A percentile compares a stretch with the other conserved stretches of the same genome.
These are phyloP conservation scores for Cetraspora pellucida DNA, from an alignment of 192 early-diverging fungal genomes.

Conservation along the genomic window DNA sequence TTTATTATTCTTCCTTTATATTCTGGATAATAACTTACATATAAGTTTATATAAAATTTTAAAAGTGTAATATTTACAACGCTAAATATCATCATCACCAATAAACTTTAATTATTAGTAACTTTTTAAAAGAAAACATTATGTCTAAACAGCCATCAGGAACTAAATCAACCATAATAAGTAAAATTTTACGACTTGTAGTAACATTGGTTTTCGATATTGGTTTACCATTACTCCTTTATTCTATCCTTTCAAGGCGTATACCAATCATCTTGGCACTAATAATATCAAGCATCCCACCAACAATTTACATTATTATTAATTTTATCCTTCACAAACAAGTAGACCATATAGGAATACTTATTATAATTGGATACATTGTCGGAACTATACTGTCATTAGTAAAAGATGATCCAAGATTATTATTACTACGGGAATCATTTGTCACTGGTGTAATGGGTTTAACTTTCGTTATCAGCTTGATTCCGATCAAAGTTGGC, in stretches of 20 bases:
- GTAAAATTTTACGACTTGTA: no score
- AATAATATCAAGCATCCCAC: constrained; percentile 44
- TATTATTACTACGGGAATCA: constrained; percentile 50
- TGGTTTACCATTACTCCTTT: constrained; percentile 22
- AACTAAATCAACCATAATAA: no score
- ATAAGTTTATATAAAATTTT: no score
- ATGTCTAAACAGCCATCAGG: no score
- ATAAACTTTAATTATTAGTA: no score
- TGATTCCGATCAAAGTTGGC: constrained; percentile 43
- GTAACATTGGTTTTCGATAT: not conserved
- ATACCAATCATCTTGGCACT: constrained; percentile 40
- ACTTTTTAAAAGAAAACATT: no score
- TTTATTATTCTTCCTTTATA: no score
- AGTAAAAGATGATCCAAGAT: constrained; percentile 45
- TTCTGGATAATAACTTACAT: no score
- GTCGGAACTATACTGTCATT: constrained; percentile 45
- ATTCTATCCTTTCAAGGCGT: constrained; percentile 38
- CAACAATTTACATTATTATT: constrained; percentile 36
- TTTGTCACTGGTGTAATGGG: constrained; percentile 44
- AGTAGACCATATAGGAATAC: constrained; percentile 41
- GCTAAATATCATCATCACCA: no score
- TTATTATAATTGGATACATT: constrained; percentile 45
- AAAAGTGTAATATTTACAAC: no score
- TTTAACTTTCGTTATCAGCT: constrained; percentile 39
- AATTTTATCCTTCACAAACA: constrained; percentile 37